Base-by-base conservation (phyloP, 805 yeast genomes). In the Metschnikowia peoriensis region DNA sequence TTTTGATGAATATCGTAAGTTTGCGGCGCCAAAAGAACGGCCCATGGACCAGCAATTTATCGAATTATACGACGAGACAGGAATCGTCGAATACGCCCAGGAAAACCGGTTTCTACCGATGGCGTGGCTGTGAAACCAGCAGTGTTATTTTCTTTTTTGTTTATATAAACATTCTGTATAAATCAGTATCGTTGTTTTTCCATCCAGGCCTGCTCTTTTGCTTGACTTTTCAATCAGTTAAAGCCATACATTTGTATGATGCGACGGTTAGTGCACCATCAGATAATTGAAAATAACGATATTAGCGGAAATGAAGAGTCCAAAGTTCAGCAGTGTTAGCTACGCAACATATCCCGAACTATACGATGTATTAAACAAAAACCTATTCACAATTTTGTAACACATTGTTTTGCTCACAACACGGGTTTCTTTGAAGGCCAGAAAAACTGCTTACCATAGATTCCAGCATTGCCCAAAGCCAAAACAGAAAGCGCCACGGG, bases 21-120 rank as follows among this genome's bases (percentile, higher is more conserved):
- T 91, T 73, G 96, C 98, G 7, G 87, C 87, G 49, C 99, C 99
- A 9, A 94, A 94, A 69, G 94, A 91, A 52, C 78, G 99, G 58
- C 96, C 97, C 14, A 77, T 94, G 75, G 99, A 94, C 70, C 97
- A 91, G 67, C 97, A 93, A 67, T 88, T 93, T 63, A 93, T 93
- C 54, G 99, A 94, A 70, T 76, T 90, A 76, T 93, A 88, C 66
- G 86, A 91, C 61, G 88, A 84, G 47, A 65, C 71, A 5, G 85
- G 81, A 51, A 81, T 88, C n/a, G 76, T 75, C 14, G 67, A 76
- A 43, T 78, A 74, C 57, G 91, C 91, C 6, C 60, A 62, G 6
- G 66, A 74, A 39, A 71, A 77, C 40, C 66, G 75, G 8, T 82
- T 91, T 81, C 67, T 89, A 50, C 96, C 96, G 7, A 66, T 89